Evolutionary conservation across 176 grass and related monocot species (phyloP), one percentile per base, ranked within the genome.

Genomic region (Miscanthus lutarioriparius): DNA sequence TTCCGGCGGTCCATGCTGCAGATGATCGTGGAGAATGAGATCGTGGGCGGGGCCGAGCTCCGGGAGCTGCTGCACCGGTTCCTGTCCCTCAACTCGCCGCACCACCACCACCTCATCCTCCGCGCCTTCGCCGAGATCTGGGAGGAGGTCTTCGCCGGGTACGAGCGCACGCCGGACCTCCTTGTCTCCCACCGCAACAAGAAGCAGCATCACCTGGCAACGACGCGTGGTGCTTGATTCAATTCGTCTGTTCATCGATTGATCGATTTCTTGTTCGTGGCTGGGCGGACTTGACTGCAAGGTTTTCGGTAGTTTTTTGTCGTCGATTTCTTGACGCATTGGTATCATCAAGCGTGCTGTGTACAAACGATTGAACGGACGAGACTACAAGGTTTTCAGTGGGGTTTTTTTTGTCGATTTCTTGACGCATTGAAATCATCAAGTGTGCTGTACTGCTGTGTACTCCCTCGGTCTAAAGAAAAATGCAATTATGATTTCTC

Each of bases 11-110:
- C 93, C 8, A 95, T 95, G 90, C 85, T 95, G 82, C 93, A 90
- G 75, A 95, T 95, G 93, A 95, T 95, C 90, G 93, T 95, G 59
- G 93, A 95, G 90, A 90, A 95, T 35, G 90, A 92, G 85, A 92
- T 95, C 83, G 72, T 92, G 45, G 85, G 76, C 58, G 76, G 80
- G 20, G 79, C 27, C 0, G 93, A 95, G 82, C 83, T 92, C 36
- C 79, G 83, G 11, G 90, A 86, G 72, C 85, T 92, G 35, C 85
- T 95, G 33, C 88, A 82, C 47, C 93, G 93, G 25, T 95, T 95
- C 85, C 76, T 95, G 39, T 82, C 87, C 6, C 89, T 94, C 33
- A 94, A 94, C 84, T 67, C 92, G 38, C 87, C 92, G 73, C 82
- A 30, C 22, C 85, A 95, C 83, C 93, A 92, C 76, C 64, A 80